Evolutionary conservation across 2,329 filamentous ascomycete genomes (phyloP).

Genomic region (Bimuria novae-zelandiae): DNA sequence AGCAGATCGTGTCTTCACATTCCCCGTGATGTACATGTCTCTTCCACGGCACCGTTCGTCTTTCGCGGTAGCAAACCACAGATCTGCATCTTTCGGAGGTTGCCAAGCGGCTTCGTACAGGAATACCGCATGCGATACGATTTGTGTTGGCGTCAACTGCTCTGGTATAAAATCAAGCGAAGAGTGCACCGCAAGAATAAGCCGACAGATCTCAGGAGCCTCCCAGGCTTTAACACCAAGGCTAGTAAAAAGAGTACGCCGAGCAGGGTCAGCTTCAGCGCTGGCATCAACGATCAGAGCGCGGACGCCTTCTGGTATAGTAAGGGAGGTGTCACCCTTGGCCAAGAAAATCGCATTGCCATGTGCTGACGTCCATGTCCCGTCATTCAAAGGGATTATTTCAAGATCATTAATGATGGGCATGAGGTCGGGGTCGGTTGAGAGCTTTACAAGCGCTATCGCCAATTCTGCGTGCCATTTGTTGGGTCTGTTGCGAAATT

Average conservation of each 20-base stretch:
- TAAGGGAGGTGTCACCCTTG: not conserved
- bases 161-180: not conserved
- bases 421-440: constrained; percentile 1
- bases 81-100: not conserved
- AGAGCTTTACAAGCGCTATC: not conserved
- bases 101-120: constrained; percentile 10
- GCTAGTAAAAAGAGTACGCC: not conserved
- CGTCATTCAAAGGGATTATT: constrained; percentile 3
- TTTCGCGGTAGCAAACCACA: constrained; percentile 9
- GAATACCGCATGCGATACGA: constrained; percentile 11
- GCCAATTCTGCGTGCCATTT: not conserved
- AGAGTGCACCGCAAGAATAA: not conserved
- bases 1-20: not conserved
- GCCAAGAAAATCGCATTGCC: not conserved
- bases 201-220: constrained; percentile 1
- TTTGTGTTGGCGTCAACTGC: not conserved
- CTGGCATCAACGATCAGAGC: not conserved
- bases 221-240: constrained; percentile 5
- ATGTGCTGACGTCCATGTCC: not conserved
- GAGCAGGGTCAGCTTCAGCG: not conserved
- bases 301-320: not conserved
- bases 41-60: not conserved
- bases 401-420: constrained; percentile 1
- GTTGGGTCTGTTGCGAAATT: not conserved
- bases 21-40: constrained; percentile 2